A percentile compares a stretch with the other conserved stretches of the same genome.
phyloP scores from a whole-genome alignment of 2,329 filamentous ascomycete species.

The Cladosporium sp. region DNA sequence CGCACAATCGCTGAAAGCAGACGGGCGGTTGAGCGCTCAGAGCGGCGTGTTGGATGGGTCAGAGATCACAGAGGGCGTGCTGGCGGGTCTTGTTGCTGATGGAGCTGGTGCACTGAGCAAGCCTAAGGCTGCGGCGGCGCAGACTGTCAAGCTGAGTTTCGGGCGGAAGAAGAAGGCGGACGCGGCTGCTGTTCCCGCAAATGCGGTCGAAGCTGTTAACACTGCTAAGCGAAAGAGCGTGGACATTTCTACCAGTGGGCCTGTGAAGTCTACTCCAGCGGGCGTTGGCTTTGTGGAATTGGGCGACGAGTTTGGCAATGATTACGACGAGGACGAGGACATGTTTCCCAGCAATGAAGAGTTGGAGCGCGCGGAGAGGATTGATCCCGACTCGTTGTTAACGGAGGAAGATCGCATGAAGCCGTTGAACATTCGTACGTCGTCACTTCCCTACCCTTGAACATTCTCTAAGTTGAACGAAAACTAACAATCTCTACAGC shows the following conservation, averaged over 20 bases:
- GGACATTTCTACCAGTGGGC: conserved; percentile 30
- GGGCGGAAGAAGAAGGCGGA: conserved; percentile 47
- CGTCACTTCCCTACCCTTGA: neutral
- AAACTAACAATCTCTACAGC: conserved; percentile 48
- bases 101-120: conserved; percentile 67
- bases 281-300: conserved; percentile 67
- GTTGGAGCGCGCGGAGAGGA: conserved; percentile 68
- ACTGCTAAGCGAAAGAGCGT: conserved; percentile 31
- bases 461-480: neutral
- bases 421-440: conserved; percentile 71
- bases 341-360: conserved; percentile 33
- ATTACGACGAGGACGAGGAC: conserved; percentile 33
- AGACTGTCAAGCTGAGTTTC: conserved; percentile 53
- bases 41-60: conserved; percentile 56
- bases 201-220: conserved; percentile 29
- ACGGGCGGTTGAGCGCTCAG: conserved; percentile 65
- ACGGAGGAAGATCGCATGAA: conserved; percentile 78
- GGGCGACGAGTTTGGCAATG: conserved; percentile 56
- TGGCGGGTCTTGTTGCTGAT: conserved; percentile 68
- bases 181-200: conserved; percentile 36
- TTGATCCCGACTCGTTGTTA: conserved; percentile 85
- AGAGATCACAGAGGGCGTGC: conserved; percentile 72
- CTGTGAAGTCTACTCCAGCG: conserved; percentile 41
- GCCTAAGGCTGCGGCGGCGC: conserved; percentile 27
- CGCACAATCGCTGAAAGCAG: conserved; percentile 65